Conservation (phyloP, 2,329 filamentous ascomycete genomes). For the Sporothrix curviconia region DNA sequence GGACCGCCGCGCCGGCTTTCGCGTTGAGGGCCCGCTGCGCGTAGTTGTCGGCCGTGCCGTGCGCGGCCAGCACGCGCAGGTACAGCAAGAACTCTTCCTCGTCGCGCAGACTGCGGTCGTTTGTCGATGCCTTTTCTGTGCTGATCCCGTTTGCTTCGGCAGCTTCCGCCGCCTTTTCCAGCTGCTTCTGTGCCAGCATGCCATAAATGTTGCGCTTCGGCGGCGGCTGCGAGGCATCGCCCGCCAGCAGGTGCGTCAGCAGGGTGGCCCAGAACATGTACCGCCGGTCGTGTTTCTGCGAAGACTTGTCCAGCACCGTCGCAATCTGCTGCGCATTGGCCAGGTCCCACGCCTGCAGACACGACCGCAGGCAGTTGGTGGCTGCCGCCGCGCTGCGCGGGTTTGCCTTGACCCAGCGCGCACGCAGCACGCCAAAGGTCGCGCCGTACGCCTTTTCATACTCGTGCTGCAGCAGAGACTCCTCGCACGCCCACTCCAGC, state of each 20-base stretch:
- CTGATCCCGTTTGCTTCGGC: slow-evolving; percentile 27
- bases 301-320: slow-evolving; percentile 44
- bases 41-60: slow-evolving; percentile 37
- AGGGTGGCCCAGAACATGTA: slow-evolving; percentile 51
- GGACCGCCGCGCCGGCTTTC: slow-evolving; percentile 35
- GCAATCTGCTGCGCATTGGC: slow-evolving; percentile 54
- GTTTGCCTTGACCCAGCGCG: slow-evolving; percentile 46
- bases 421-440: slow-evolving; percentile 44
- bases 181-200: slow-evolving; percentile 44
- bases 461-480: too few relatives aligned
- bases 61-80: slow-evolving; percentile 40
- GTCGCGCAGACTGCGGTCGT: slow-evolving; percentile 32
- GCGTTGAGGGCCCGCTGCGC: slow-evolving; percentile 33
- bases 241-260: slow-evolving; percentile 47
- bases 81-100: slow-evolving; percentile 47
- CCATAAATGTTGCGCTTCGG: slow-evolving; percentile 47
- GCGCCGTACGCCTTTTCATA: slow-evolving; percentile 34
- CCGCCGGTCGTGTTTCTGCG: slow-evolving; percentile 38
- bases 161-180: slow-evolving; percentile 42
- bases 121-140: not conserved
- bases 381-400: slow-evolving; percentile 35
- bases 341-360: slow-evolving; percentile 49
- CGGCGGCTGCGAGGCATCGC: slow-evolving; percentile 38
- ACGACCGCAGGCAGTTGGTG: slow-evolving; percentile 44
- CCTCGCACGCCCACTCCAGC: slow-evolving; percentile 47